These are phyloP conservation scores for Rhynchosporium agropyri DNA, from an alignment of 2,329 filamentous ascomycete species.

Conservation along the genomic window DNA sequence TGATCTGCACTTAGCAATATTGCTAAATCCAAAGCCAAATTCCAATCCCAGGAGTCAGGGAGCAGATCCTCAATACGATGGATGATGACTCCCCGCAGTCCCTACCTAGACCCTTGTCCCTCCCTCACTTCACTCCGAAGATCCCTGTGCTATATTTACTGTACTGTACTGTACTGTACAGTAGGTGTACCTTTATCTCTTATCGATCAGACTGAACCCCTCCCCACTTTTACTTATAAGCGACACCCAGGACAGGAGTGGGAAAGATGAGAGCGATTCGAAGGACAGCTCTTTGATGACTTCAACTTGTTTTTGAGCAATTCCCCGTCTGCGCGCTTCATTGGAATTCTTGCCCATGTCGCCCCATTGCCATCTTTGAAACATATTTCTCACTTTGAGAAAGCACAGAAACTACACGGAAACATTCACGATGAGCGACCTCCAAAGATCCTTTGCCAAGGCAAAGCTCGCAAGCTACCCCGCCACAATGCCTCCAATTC, in stretches of 20 bases:
- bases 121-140: too few relatives aligned
- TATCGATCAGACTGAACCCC: not conserved
- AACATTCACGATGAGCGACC: constrained; percentile 70
- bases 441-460: constrained; percentile 79
- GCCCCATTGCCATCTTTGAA: too few relatives aligned
- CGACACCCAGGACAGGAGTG: constrained; percentile 1
- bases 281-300: not conserved
- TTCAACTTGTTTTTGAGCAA: not conserved
- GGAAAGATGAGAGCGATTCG: not conserved
- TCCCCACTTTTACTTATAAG: not conserved
- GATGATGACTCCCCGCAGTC: too few relatives aligned
- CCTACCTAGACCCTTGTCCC: too few relatives aligned
- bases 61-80: too few relatives aligned
- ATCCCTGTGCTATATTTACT: too few relatives aligned
- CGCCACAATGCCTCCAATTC: constrained; percentile 48
- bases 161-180: too few relatives aligned
- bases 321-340: not conserved
- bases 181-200: not conserved
- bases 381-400: not conserved
- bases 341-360: not conserved
- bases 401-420: not conserved
- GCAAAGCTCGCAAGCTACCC: constrained; percentile 67
- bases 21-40: too few relatives aligned
- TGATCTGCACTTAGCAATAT: too few relatives aligned
- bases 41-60: too few relatives aligned